Evolutionary conservation across 148 eudicot species (phyloP).

Genomic region (Vaccinium corymbosum): DNA sequence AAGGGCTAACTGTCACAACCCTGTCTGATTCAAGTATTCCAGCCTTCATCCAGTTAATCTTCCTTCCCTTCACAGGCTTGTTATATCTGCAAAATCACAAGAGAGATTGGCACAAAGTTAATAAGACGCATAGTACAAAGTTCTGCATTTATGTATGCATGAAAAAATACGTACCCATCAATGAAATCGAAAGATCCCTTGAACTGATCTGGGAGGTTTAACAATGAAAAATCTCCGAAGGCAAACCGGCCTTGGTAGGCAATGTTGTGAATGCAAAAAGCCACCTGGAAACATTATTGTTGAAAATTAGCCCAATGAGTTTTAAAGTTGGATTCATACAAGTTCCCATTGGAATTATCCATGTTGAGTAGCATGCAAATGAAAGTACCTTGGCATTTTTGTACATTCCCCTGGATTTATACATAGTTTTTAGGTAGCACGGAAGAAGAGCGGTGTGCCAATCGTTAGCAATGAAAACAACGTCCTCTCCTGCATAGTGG

Average conservation of each 20-base stretch:
- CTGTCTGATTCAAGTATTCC: conserved; percentile 68
- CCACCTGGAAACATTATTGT: conserved; percentile 44
- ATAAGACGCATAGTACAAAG: neutral
- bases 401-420: conserved; percentile 66
- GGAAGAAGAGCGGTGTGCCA: conserved; percentile 95
- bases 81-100: conserved; percentile 41
- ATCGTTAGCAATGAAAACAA: conserved; percentile 84
- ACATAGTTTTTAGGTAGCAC: conserved; percentile 77
- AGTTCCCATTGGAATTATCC: neutral
- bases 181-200: conserved; percentile 78
- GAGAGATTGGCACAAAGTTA: neutral
- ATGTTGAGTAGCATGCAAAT: neutral
- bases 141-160: neutral
- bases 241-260: conserved; percentile 93
- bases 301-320: neutral
- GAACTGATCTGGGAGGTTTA: conserved; percentile 65
- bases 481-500: conserved; percentile 68
- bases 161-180: conserved; percentile 58
- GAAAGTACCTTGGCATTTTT: conserved; percentile 59
- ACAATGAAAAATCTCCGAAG: conserved; percentile 62
- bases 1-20: conserved; percentile 82
- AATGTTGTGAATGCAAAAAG: conserved; percentile 93
- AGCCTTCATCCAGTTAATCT: conserved; percentile 98
- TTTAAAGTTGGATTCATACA: neutral
- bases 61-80: conserved; percentile 81